Percentiles rank a stretch among this genome's conserved stretches.
Conservation (phyloP, 2,329 filamentous ascomycete species). For the Penicillium sp. region DNA sequence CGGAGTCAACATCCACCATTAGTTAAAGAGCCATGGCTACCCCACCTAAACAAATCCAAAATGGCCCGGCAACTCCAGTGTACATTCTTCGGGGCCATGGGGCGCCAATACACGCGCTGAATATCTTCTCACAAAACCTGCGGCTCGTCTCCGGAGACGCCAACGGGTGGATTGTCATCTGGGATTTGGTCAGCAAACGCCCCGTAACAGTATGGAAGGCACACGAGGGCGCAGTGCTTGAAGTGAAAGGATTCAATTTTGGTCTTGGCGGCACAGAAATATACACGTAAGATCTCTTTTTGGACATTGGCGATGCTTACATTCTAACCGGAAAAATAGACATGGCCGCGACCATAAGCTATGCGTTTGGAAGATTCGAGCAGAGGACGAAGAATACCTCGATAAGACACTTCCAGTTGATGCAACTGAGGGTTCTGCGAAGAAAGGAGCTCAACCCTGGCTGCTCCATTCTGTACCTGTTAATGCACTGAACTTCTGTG, state of each 20-base stretch:
- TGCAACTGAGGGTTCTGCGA: conserved; percentile 40
- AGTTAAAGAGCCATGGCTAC: neutral
- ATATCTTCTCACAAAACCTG: conserved; percentile 71
- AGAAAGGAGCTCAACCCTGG: conserved; percentile 66
- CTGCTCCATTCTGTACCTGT: conserved; percentile 80
- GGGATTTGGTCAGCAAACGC: conserved; percentile 80
- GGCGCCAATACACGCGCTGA: conserved; percentile 73
- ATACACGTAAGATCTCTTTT: conserved; percentile 67
- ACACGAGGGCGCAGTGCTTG: conserved; percentile 75
- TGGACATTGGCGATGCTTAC: neutral
- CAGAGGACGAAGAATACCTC: conserved; percentile 58
- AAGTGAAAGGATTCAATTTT: conserved; percentile 63
- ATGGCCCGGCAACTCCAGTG: conserved; percentile 54
- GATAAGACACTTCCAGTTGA: conserved; percentile 73
- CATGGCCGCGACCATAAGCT: conserved; percentile 89
- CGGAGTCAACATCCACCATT: neutral
- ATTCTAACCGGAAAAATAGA: conserved; percentile 49
- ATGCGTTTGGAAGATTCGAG: conserved; percentile 76
- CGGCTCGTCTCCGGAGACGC: conserved; percentile 84
- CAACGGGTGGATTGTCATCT: conserved; percentile 83
- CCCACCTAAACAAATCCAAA: neutral
- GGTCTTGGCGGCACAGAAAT: conserved; percentile 57
- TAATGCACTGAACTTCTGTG: conserved; percentile 96
- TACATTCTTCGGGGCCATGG: conserved; percentile 85
- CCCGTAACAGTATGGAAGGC: conserved; percentile 83